Evolutionary conservation across 1,284 basidiomycete species (phyloP), one percentile per base, ranked within the genome.

Genomic region (Singerocomus rubriflavus): DNA sequence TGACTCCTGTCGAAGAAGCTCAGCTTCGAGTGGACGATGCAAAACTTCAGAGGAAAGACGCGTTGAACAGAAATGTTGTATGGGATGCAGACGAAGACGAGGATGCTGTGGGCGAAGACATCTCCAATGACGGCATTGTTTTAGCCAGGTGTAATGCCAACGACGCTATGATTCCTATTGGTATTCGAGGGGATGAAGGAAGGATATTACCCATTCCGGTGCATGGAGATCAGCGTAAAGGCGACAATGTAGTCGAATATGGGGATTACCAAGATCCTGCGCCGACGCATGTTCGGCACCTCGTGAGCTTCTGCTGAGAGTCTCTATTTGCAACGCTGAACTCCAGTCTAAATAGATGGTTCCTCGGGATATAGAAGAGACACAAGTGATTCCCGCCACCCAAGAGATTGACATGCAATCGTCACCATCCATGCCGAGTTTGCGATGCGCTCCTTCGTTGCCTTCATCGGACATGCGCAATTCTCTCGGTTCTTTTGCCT

Each of bases 1-100:
- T 81, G 2, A 80, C 78, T 2, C 79, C 82, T 13, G 64, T 74
- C 4, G 75, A 85, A 65, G 83, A 84, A 59, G 77, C 78, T 6
- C 68, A 67, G 5, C 56, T 75, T 31, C 74, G 82, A 31, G 70
- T 68, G 5, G 73, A 79, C 41, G 79, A 88, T 61, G 73, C 72
- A 4, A 77, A 82, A 52, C 71, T 75, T 30, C 85, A 88, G 55
- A 68, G 59, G 48, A 65, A 66, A 44, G 79, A 80, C 39, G 75
- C 77, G 4, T 44, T 62, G 14, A 59, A 65, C n/a, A 71, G 78
- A 44, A 68, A 63, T 8, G 61, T 79, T 21, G 69, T 75, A 12
- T 80, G 79, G 78, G 73, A 76, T 53, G 80, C 73, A 4, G 83
- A 84, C 53, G 77, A 68, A 29, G 78, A 78, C 38, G 60, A 62